Conservation (phyloP, 768 basidiomycete species). For the Mycena olivaceomarginata region DNA sequence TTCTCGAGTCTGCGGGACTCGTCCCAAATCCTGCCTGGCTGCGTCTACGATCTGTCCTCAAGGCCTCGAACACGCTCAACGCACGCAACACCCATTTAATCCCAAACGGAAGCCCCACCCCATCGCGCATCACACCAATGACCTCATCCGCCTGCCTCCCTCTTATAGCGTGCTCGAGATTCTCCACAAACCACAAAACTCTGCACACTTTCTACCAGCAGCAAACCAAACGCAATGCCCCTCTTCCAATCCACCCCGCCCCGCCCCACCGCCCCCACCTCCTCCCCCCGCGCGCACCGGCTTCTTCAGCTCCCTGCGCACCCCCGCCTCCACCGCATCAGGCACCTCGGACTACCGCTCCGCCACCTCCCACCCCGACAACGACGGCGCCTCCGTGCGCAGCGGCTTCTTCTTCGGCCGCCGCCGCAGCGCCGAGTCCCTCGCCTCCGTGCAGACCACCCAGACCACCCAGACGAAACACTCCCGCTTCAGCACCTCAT, state of each 20-base stretch:
- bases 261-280: neutral
- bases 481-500: neutral
- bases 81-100: neutral
- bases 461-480: neutral
- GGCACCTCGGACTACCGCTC: constrained; percentile 32
- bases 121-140: constrained; percentile 9
- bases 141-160: constrained; percentile 28
- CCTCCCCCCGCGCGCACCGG: neutral
- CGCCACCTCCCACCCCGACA: constrained; percentile 7
- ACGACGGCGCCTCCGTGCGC: constrained; percentile 16
- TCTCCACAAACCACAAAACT: constrained; percentile 8
- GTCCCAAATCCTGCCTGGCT: too few relatives aligned
- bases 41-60: too few relatives aligned
- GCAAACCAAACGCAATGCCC: constrained; percentile 41
- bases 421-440: constrained; percentile 17
- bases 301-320: constrained; percentile 16
- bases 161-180: constrained; percentile 10
- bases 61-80: too few relatives aligned
- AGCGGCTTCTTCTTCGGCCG: constrained; percentile 39
- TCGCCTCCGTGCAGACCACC: neutral
- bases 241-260: constrained; percentile 46
- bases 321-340: constrained; percentile 8
- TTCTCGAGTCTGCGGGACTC: too few relatives aligned
- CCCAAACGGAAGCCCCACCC: neutral
- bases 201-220: constrained; percentile 45